These are phyloP conservation scores for Eucalyptus albens DNA, from an alignment of 345 rosid species.

Conservation along the genomic window DNA sequence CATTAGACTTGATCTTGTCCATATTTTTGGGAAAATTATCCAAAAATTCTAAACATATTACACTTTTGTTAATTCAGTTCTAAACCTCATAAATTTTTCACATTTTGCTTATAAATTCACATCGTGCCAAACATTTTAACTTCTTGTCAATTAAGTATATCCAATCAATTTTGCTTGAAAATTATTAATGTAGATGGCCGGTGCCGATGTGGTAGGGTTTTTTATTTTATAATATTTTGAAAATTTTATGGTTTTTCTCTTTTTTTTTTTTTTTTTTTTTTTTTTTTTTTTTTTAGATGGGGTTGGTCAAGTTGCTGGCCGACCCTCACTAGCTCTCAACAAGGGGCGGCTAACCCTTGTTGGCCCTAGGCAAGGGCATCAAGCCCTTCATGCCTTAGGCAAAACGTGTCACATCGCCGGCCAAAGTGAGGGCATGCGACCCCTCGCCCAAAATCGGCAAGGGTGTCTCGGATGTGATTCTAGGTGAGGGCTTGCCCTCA, in stretches of 20 bases:
- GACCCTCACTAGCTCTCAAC: no score
- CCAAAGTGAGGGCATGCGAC: no score
- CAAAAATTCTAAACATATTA: no score
- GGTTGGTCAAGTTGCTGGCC: fast-evolving
- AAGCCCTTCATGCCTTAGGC: no score
- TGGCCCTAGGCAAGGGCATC: no score
- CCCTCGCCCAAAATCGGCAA: no score
- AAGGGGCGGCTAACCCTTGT: fast-evolving
- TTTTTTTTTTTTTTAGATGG: no score
- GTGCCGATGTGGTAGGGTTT: fast-evolving
- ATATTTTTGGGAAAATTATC: background rate
- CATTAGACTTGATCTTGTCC: background rate
- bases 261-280: fast-evolving
- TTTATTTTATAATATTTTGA: no score
- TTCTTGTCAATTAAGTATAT: fast-evolving
- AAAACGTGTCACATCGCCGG: fast-evolving
- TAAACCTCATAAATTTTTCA: fast-evolving
- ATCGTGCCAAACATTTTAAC: fast-evolving
- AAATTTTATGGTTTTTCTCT: no score
- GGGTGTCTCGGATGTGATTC: no score
- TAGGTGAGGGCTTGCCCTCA: no score
- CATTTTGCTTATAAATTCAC: fast-evolving
- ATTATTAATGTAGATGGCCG: fast-evolving
- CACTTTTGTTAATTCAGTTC: fast-evolving
- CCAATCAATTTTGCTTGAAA: no score